Evolutionary conservation across 2,329 filamentous ascomycete genomes (phyloP), one percentile per base, ranked within the genome.

Genomic region (Lachnellula cervina): DNA sequence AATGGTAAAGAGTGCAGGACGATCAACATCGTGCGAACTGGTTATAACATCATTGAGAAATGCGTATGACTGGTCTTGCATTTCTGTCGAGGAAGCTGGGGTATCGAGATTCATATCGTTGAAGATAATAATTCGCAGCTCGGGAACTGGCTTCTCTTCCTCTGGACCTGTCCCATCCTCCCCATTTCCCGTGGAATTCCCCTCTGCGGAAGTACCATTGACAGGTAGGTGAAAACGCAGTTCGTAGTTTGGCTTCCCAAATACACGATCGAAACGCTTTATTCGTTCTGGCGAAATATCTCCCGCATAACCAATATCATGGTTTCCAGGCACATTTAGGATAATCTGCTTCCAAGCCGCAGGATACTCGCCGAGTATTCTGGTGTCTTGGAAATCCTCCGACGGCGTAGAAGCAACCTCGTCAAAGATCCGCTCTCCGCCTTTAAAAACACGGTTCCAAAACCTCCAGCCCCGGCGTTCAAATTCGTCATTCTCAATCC

Each of bases 21-120:
- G 80, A 51, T 81, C 76, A 43, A 89, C 86, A 1, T 83, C 77
- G 2, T 78, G 72, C 1, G 86, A 82, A 3, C 81, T 79, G 53
- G 77, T 76, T 62, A 90, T 90, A 51, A 88, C 74, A 37, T 79
- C 73, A 71, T 90, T 88, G 68, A 92, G 77, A 67, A 95, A 96
- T 28, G 76, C 68, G 71, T 96, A 95, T 0, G 89, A 94, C 49
- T 86, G 77, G 57, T 85, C 79, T 69, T 96, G 90, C 3, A 96
- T 78, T 2, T 80, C 76, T 3, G 75, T 66, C 17, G 83, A 81
- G 40, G 82, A 76, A 4, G 88, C 90, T 0, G 94, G 94, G 0
- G 85, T 88, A 71, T 99, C 94, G 38, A 99, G 82, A 66, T 96
- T 95, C 82, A 99, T 90, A 54, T 90, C 87, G 72, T 99, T 99